Base-by-base conservation (phyloP, 1,284 basidiomycete species). In the Irpex rosettiformis region DNA sequence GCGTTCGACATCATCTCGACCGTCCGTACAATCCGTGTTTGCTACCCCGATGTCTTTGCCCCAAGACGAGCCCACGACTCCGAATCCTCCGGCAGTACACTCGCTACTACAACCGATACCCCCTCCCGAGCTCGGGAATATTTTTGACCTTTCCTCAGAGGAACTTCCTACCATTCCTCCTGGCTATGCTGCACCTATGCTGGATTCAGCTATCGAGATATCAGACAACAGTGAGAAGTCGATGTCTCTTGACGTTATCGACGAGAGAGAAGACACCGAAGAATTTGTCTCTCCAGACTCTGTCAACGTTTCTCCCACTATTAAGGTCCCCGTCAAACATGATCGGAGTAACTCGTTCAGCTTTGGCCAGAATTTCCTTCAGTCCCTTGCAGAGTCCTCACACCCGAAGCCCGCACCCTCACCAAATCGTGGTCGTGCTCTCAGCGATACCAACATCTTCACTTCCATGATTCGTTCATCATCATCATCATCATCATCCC, bases 311-410 rank as follows among this genome's bases (percentile, higher is more conserved):
- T 61, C 59, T 6, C 52, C 56, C 18, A 56, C 57, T 22, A 25
- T 59, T 7, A 61, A 58, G 28, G 18, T 51, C 27, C 42, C 70
- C 67, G 58, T 76, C 77, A 53, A 52, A 47, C 73, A 73, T 57
- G 72, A 74, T 53, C 69, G 72, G 18, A 84, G 81, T 62, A 78
- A 83, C 16, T 86, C 85, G 0, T 85, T 85, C 69, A 84, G 82
- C 65, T 79, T 84, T 56, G 83, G 83, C 3, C 82, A 85, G 66
- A 81, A 81, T 0, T 72, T 83, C 3, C 86, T 85, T 69, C 81
- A 78, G 62, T 69, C 70, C 1, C 52, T 68, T 11, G 58, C 64
- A 55, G 63, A 66, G 64, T 62, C 61, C 56, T 66, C 73, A 0
- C 65, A 72, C 11, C 56, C 74, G 21, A 61, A 67, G n/a, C 58